Percentiles rank a stretch among this genome's conserved stretches.
phyloP scores from a whole-genome alignment of 805 yeast genomes.

The Clavispora santaluciae region DNA sequence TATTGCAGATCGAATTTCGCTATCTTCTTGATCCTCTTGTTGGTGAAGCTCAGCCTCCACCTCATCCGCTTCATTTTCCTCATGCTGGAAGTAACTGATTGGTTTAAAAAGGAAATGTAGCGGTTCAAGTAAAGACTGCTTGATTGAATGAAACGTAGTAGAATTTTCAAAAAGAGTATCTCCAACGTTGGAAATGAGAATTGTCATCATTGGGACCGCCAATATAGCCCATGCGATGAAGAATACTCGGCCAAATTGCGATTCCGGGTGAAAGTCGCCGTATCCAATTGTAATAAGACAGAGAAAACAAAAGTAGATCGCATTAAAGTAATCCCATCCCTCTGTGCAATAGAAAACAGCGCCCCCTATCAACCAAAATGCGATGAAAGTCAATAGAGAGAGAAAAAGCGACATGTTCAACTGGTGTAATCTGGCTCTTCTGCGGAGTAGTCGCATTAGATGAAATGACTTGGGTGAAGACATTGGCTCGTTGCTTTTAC shows the following conservation, averaged over 20 bases:
- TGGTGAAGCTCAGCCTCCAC: neutral
- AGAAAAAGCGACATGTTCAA: conserved; percentile 32
- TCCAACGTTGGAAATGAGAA: conserved; percentile 66
- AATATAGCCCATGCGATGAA: conserved; percentile 76
- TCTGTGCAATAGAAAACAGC: conserved; percentile 56
- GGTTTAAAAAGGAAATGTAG: conserved; percentile 1
- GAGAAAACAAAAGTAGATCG: conserved; percentile 71
- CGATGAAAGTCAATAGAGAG: conserved; percentile 42
- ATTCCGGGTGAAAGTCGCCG: conserved; percentile 65
- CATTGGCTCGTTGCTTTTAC: conserved; percentile 15
- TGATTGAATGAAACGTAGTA: neutral
- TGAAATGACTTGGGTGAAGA: conserved; percentile 48
- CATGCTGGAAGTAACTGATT: neutral
- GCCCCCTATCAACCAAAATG: conserved; percentile 74
- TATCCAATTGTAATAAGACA: conserved; percentile 81
- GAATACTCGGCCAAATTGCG: conserved; percentile 64
- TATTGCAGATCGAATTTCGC: neutral
- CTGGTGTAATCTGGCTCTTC: conserved; percentile 36
- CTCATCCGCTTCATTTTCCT: neutral
- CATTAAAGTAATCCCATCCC: conserved; percentile 66
- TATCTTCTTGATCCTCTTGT: neutral
- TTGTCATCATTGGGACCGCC: conserved; percentile 87
- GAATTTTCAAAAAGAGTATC: conserved; percentile 44
- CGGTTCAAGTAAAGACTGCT: conserved; percentile 2
- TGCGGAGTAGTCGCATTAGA: conserved; percentile 49